These are phyloP conservation scores for Ligustrum vulgare DNA, from an alignment of 257 asterid species.

Conservation along the genomic window DNA sequence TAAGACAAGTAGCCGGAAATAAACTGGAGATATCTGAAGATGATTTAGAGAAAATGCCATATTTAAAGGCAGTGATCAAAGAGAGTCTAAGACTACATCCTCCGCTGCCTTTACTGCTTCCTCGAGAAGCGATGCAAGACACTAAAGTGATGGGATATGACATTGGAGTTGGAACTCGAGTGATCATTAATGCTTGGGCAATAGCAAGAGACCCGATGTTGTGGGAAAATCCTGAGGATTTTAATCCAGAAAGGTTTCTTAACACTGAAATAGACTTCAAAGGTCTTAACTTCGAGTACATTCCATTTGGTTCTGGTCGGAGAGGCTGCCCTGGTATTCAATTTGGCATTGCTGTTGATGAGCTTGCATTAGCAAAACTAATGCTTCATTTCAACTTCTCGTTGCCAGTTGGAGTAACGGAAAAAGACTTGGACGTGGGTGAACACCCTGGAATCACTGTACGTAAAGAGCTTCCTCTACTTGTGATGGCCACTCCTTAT, in stretches of 20 bases:
- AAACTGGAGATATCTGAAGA: background rate
- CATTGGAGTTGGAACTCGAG: background rate
- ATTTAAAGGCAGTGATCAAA: background rate
- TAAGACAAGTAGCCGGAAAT: background rate
- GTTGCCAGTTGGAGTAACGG: background rate
- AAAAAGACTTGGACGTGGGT: background rate
- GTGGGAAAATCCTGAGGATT: background rate
- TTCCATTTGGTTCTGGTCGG: background rate
- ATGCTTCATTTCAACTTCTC: background rate
- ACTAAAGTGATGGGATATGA: background rate
- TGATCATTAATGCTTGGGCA: background rate
- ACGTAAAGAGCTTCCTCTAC: background rate
- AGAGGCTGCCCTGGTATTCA: background rate
- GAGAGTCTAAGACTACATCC: background rate
- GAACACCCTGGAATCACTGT: background rate
- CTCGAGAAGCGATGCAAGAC: background rate
- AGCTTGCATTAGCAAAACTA: background rate
- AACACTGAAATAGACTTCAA: background rate
- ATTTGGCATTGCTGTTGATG: background rate
- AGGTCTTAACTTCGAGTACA: constrained; percentile 1
- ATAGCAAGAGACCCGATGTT: background rate
- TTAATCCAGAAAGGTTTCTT: background rate
- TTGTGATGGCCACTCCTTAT: background rate
- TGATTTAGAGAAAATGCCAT: background rate
- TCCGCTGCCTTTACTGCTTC: background rate